Evolutionary conservation across 352 stramenopile genomes (phyloP).

Genomic region (Phytophthora nicotianae): DNA sequence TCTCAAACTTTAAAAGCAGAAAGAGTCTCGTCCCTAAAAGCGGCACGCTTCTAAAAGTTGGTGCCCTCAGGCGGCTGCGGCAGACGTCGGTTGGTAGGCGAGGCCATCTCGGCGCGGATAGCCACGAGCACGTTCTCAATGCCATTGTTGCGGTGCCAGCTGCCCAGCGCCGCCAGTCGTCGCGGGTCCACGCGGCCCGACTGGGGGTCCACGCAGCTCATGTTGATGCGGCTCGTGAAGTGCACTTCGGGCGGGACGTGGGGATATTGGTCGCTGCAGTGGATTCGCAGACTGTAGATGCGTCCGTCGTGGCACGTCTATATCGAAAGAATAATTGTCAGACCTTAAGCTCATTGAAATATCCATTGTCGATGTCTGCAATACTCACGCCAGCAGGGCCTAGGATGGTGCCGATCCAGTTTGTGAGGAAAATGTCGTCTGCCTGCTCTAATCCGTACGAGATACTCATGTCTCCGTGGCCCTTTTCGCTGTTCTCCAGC

Average conservation of each 20-base stretch:
- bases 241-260: constrained; percentile 92
- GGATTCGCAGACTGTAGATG: constrained; percentile 96
- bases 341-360: no score
- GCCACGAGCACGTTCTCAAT: constrained; percentile 92
- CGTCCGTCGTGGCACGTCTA: constrained; percentile 96
- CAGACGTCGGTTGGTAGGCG: constrained; percentile 87
- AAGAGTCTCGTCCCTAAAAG: constrained; percentile 12
- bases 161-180: constrained; percentile 69
- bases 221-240: constrained; percentile 98
- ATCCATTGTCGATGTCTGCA: constrained; percentile 1
- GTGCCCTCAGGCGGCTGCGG: constrained; percentile 91
- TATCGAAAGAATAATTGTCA: constrained; percentile 3
- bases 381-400: constrained; percentile 92
- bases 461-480: constrained; percentile 94
- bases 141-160: constrained; percentile 88
- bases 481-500: constrained; percentile 92
- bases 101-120: constrained; percentile 91
- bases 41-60: constrained; percentile 84
- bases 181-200: constrained; percentile 82
- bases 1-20: constrained; percentile 9
- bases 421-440: constrained; percentile 98
- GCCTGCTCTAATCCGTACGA: constrained; percentile 95
- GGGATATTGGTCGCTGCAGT: constrained; percentile 96
- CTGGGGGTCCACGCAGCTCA: constrained; percentile 95
- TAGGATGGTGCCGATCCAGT: constrained; percentile 98